phyloP scores from a whole-genome alignment of 1,284 basidiomycete species.

The Microbotryomycetes sp. region DNA sequence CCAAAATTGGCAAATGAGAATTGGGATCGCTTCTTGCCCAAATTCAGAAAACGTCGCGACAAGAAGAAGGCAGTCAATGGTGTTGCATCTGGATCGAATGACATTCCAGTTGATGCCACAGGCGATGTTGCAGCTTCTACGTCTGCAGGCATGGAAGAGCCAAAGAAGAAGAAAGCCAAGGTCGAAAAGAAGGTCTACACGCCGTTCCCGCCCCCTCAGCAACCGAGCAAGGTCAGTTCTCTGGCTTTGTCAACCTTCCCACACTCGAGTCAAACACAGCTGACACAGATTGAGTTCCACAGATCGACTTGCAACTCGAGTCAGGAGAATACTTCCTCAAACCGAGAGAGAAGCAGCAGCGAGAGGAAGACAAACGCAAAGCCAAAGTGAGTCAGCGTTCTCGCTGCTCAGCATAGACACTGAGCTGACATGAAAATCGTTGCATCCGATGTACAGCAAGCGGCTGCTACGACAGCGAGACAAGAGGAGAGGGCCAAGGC shows the following conservation, averaged over 20 bases:
- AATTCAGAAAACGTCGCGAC: slow-evolving; percentile 89
- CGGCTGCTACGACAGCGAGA: slow-evolving; percentile 59
- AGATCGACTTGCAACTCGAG: slow-evolving; percentile 90
- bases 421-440: neutral
- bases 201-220: slow-evolving; percentile 93
- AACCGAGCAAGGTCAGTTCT: slow-evolving; percentile 70
- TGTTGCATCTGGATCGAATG: slow-evolving; percentile 4
- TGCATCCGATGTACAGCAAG: slow-evolving; percentile 54
- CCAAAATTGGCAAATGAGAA: slow-evolving; percentile 88
- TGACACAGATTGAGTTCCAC: too few relatives aligned
- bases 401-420: neutral
- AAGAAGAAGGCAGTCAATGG: slow-evolving; percentile 67
- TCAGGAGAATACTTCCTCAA: slow-evolving; percentile 98
- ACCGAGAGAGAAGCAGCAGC: slow-evolving; percentile 61
- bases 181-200: slow-evolving; percentile 92
- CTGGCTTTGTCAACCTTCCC: too few relatives aligned
- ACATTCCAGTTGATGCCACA: slow-evolving; percentile 23
- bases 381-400: slow-evolving; percentile 16
- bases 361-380: slow-evolving; percentile 25
- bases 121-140: slow-evolving; percentile 36
- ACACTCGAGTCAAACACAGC: neutral
- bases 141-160: neutral
- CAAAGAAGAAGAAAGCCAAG: slow-evolving; percentile 35
- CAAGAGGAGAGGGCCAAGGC: slow-evolving; percentile 71
- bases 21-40: slow-evolving; percentile 96